These are phyloP conservation scores for Penicillium palitans DNA, from an alignment of 2,329 filamentous ascomycete species.

Conservation along the genomic window DNA sequence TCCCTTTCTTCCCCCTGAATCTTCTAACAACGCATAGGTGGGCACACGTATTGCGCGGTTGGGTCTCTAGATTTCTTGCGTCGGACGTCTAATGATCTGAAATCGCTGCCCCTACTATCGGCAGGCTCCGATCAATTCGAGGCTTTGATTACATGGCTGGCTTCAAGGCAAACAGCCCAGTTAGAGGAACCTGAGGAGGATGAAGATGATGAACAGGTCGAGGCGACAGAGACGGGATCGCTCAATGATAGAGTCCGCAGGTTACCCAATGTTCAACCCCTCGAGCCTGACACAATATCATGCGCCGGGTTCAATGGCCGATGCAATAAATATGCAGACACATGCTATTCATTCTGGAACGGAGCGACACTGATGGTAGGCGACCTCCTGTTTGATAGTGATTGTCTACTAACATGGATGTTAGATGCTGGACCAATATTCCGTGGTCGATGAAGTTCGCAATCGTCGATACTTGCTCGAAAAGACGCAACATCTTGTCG, in stretches of 20 bases:
- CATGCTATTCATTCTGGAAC: constrained; percentile 96
- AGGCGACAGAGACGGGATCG: constrained; percentile 12
- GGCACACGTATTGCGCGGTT: constrained; percentile 87
- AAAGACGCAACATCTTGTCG: constrained; percentile 82
- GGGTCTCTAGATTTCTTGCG: constrained; percentile 75
- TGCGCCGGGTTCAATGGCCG: constrained; percentile 84
- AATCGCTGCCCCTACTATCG: constrained; percentile 24
- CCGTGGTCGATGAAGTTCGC: constrained; percentile 59
- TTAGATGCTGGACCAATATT: constrained; percentile 59
- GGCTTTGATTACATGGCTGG: constrained; percentile 57
- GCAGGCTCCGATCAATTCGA: constrained; percentile 36
- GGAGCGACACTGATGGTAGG: constrained; percentile 60
- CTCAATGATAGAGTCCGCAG: constrained; percentile 28
- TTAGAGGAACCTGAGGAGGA: constrained; percentile 28
- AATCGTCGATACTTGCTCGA: constrained; percentile 78
- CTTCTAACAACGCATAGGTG: constrained; percentile 56
- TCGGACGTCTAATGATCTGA: constrained; percentile 51
- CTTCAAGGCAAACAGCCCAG: constrained; percentile 64
- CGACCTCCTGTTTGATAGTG: constrained; percentile 18
- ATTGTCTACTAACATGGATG: constrained; percentile 19
- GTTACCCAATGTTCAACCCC: constrained; percentile 30
- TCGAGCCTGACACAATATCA: constrained; percentile 37
- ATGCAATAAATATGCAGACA: constrained; percentile 87
- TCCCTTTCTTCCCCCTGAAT: constrained; percentile 9
- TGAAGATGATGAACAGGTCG: constrained; percentile 8